phyloP scores from a whole-genome alignment of 805 yeast species.

The Diddensiella santjacobensis region DNA sequence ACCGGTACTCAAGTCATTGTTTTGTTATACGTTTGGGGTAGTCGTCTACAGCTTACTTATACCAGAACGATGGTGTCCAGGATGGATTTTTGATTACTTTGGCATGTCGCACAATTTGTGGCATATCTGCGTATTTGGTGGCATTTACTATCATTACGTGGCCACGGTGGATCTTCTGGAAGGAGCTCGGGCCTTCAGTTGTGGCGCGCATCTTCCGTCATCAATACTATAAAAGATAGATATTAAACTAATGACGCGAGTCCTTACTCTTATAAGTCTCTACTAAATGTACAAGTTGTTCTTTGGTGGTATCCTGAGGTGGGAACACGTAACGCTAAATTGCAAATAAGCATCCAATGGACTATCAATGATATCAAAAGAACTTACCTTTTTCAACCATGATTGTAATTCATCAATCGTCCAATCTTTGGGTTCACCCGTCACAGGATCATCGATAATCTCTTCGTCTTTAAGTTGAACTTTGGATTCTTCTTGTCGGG shows the following conservation, averaged over 20 bases:
- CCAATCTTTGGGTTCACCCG: constrained; percentile 20
- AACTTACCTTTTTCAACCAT: constrained; percentile 23
- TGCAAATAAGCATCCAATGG: neutral
- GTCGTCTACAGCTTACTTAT: constrained; percentile 80
- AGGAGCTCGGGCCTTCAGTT: constrained; percentile 32
- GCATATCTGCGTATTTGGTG: constrained; percentile 88
- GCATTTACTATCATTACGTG: constrained; percentile 83
- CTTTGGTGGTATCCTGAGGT: constrained; percentile 19
- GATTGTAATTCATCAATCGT: constrained; percentile 17
- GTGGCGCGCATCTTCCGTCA: constrained; percentile 5
- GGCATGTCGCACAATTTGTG: constrained; percentile 96
- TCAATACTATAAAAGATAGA: too few relatives aligned
- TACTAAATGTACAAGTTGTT: constrained; percentile 21
- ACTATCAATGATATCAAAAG: neutral
- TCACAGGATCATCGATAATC: constrained; percentile 12
- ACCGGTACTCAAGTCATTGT: constrained; percentile 69
- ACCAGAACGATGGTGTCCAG: constrained; percentile 71
- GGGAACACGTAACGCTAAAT: constrained; percentile 22
- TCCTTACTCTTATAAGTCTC: constrained; percentile 5
- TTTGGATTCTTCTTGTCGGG: constrained; percentile 2
- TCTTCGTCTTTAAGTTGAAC: constrained; percentile 5
- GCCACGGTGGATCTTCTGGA: constrained; percentile 72
- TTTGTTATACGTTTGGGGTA: constrained; percentile 78
- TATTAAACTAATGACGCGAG: neutral
- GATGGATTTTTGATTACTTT: constrained; percentile 36